Base-by-base conservation (phyloP, 768 basidiomycete genomes). In the Lactarius vividus region DNA sequence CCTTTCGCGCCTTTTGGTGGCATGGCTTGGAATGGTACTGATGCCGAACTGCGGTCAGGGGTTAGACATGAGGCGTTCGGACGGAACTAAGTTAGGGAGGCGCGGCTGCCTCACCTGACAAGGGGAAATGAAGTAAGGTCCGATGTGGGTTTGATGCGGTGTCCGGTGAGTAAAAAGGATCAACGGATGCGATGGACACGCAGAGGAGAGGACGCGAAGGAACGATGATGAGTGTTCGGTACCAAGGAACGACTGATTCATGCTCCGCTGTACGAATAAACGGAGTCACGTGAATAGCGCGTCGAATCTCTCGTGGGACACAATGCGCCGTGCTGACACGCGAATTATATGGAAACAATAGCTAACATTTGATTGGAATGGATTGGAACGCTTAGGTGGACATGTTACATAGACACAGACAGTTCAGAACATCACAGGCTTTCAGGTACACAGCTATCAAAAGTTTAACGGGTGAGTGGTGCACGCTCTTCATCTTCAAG, bases 401-500 rank as follows among this genome's bases (percentile, higher is more conserved):
- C 44, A 65, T 5, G 15, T 40, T 57, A 42, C 29, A 44, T 33
- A 59, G 4, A 52, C 23, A 28, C 49, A 28, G 13, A 26, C 28
- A 52, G 15, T 40, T 33, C 31, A 28, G 37, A n/a, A 18, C 20
- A 2, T 39, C 15, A 13, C 8, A 42, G 31, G 40, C 58, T 55
- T 44, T 65, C 40, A 61, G 60, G 57, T 39, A 31, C n/a, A 46
- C 4, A 31, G 4, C 15, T 39, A 23, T 16, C 33, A 53, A 2
- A 33, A 26, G 18, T 42, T 62, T 10, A 66, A 54, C 79, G 81
- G 57, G 95, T 82, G 65, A 97, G 85, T 6, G 94, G 94, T 10
- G 88, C 90, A 63, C 93, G 84, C 77, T 98, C 96, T 74, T 93
- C 93, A 70, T 97, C 95, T 70, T 82, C 81, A 62, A 96, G 81